A percentile compares a stretch with the other conserved stretches of the same genome.
These are phyloP conservation scores for Xerocomus brunneocitrinus DNA, from an alignment of 768 basidiomycete genomes.

Conservation along the genomic window DNA sequence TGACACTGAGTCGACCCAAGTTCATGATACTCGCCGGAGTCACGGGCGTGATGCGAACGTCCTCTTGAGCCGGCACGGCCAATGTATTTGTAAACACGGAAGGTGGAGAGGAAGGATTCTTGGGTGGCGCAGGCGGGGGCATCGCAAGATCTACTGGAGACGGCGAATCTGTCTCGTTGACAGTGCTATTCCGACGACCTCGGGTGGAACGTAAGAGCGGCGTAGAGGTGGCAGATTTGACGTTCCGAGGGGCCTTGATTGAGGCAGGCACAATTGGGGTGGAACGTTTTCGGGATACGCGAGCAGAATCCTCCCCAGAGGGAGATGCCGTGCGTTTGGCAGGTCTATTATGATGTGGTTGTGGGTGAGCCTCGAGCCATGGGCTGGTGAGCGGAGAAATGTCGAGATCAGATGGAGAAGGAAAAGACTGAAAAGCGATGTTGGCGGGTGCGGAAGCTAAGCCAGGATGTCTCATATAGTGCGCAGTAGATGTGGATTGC, in stretches of 20 bases:
- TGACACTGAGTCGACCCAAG: constrained; percentile 58
- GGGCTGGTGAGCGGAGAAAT: constrained; percentile 79
- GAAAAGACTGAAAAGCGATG: constrained; percentile 58
- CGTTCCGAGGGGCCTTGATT: constrained; percentile 23
- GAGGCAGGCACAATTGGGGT: constrained; percentile 34
- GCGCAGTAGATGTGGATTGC: constrained; percentile 22
- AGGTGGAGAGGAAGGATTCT: constrained; percentile 14
- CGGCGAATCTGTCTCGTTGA: constrained; percentile 56
- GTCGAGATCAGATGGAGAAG: constrained; percentile 54
- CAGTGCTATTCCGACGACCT: constrained; percentile 38
- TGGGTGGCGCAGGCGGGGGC: constrained; percentile 75
- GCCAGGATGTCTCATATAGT: constrained; percentile 35
- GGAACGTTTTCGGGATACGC: constrained; percentile 50
- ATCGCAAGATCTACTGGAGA: constrained; percentile 86
- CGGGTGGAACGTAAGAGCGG: constrained; percentile 50
- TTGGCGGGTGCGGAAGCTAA: constrained; percentile 68
- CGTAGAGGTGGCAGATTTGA: constrained; percentile 55
- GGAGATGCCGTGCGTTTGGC: constrained; percentile 56
- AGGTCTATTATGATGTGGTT: constrained; percentile 24
- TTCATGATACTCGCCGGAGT: constrained; percentile 95
- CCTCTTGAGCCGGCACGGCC: constrained; percentile 11
- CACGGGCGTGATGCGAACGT: constrained; percentile 58
- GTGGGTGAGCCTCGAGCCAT: constrained; percentile 64
- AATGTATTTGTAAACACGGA: constrained; percentile 1
- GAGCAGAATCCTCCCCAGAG: constrained; percentile 46